A percentile compares a stretch with the other conserved stretches of the same genome.
Evolutionary conservation across 352 stramenopile genomes (phyloP).

Genomic region (Thraustochytrium striatum): DNA sequence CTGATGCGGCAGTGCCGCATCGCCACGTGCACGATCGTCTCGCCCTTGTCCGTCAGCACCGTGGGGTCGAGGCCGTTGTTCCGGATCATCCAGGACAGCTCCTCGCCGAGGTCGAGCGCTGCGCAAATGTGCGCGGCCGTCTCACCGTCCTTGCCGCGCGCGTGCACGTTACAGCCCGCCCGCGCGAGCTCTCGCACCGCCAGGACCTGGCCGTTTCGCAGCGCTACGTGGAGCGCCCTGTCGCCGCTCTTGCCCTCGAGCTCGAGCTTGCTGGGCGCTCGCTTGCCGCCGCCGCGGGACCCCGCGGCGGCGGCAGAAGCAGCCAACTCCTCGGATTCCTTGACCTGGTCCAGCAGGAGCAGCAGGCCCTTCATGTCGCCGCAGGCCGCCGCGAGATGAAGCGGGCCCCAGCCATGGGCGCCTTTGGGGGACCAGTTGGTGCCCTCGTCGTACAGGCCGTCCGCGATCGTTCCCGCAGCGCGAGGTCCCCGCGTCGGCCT

Average conservation of each 20-base stretch:
- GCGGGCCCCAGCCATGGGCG: constrained; percentile 19
- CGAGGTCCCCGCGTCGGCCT: too few species aligned
- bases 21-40: constrained; percentile 21
- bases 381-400: constrained; percentile 14
- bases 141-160: constrained; percentile 30
- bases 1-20: constrained; percentile 27
- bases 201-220: constrained; percentile 40
- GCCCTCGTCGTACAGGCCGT: too few species aligned
- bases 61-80: constrained; percentile 21
- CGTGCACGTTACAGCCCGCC: constrained; percentile 17
- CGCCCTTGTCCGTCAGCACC: constrained; percentile 1
- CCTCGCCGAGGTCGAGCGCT: constrained; percentile 16
- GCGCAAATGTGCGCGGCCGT: constrained; percentile 43
- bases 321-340: neutral
- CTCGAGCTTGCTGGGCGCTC: neutral
- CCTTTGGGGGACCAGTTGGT: constrained; percentile 40
- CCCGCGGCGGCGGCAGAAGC: neutral
- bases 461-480: too few species aligned
- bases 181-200: constrained; percentile 32
- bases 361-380: constrained; percentile 39
- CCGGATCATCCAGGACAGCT: constrained; percentile 42
- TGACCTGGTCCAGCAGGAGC: constrained; percentile 15
- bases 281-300: neutral
- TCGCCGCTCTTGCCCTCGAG: constrained; percentile 1
- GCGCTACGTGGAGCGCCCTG: constrained; percentile 26